Conservation (phyloP, 495 filamentous ascomycete genomes). For the Lichenothelia convexa region DNA sequence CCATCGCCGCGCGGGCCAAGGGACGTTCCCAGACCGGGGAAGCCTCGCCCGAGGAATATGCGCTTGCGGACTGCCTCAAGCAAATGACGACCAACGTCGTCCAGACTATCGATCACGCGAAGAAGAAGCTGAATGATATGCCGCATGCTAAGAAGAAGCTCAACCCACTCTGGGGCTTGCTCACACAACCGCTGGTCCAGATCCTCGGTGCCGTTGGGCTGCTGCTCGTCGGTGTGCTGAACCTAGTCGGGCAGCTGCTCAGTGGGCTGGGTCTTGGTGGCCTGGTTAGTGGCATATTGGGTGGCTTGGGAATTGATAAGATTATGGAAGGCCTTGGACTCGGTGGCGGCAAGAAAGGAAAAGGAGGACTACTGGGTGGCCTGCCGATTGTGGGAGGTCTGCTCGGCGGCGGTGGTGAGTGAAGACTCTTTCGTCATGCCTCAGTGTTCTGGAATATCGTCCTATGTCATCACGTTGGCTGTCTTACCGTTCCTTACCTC, state of each 20-base stretch:
- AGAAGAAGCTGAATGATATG: slow-evolving; percentile 75
- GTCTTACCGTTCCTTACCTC: no score
- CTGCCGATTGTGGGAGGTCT: slow-evolving; percentile 24
- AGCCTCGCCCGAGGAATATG: slow-evolving; percentile 71
- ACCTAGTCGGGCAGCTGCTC: slow-evolving; percentile 61
- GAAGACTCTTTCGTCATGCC: no score
- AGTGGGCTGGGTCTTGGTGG: slow-evolving; percentile 74
- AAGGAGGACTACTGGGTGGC: slow-evolving; percentile 9
- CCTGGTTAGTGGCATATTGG: slow-evolving; percentile 58
- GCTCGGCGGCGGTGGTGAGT: slow-evolving; percentile 19
- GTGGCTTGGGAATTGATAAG: slow-evolving; percentile 62
- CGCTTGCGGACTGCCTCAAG: slow-evolving; percentile 67
- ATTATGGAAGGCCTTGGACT: slow-evolving; percentile 59
- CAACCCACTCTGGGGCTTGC: slow-evolving; percentile 68
- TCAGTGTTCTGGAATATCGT: no score
- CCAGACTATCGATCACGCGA: slow-evolving; percentile 70
- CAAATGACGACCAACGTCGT: slow-evolving; percentile 44
- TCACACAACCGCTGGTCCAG: slow-evolving; percentile 77
- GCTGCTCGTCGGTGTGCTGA: slow-evolving; percentile 63
- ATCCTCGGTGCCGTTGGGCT: slow-evolving; percentile 83
- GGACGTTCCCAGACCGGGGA: slow-evolving; percentile 63
- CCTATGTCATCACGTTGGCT: no score
- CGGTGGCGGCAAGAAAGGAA: slow-evolving; percentile 29
- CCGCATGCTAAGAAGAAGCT: slow-evolving; percentile 88
- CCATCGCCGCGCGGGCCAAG: slow-evolving; percentile 72